These are phyloP conservation scores for Morella rubra DNA, from an alignment of 306 rosid species.

Conservation along the genomic window DNA sequence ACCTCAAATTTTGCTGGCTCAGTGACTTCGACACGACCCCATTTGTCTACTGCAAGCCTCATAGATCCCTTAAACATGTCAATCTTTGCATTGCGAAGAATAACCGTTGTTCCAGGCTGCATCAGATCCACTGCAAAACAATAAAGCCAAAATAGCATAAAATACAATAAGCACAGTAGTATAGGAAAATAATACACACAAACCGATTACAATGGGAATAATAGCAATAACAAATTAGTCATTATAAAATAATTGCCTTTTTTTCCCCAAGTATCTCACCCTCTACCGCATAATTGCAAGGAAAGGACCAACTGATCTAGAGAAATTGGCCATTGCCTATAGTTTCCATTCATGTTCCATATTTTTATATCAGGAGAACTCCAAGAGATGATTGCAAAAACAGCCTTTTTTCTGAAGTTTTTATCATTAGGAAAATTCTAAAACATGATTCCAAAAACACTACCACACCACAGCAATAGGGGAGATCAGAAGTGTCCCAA, in stretches of 20 bases:
- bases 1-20: slow-evolving; percentile 50
- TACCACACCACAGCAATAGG: not conserved
- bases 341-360: not conserved
- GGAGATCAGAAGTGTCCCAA: not conserved
- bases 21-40: slow-evolving; percentile 62
- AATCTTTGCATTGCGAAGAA: slow-evolving; percentile 59
- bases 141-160: not conserved
- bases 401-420: not conserved
- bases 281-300: not conserved
- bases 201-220: not conserved
- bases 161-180: not conserved
- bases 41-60: slow-evolving; percentile 72
- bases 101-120: slow-evolving; percentile 49
- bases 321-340: not conserved
- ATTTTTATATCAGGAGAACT: not conserved
- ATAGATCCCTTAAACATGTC: slow-evolving; percentile 75
- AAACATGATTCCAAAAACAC: not conserved
- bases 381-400: not conserved
- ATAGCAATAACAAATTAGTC: too few relatives aligned
- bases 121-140: slow-evolving; percentile 46
- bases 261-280: not conserved
- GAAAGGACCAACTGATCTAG: not conserved
- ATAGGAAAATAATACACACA: not conserved
- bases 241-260: too few relatives aligned
- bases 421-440: not conserved